Percentiles rank a stretch among this genome's conserved stretches.
Evolutionary conservation across 2,329 filamentous ascomycete species (phyloP).

Genomic region (Bipolaris sorokiniana): DNA sequence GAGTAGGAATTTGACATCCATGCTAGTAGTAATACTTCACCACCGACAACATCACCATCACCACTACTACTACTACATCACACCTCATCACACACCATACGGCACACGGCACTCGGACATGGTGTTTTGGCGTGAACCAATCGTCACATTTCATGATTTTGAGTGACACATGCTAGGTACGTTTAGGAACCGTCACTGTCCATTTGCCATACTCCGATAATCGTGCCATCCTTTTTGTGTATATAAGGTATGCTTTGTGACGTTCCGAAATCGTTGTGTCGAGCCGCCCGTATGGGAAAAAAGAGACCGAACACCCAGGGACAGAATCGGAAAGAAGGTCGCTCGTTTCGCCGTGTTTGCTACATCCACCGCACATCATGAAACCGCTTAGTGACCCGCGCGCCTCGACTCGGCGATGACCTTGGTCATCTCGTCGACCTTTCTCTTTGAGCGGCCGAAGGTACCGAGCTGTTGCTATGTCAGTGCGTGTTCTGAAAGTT

Average conservation of each 20-base stretch:
- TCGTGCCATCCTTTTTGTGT: conserved; percentile 36
- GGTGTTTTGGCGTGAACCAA: conserved; percentile 43
- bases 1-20: conserved; percentile 99
- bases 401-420: conserved; percentile 96
- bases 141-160: conserved; percentile 47
- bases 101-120: conserved; percentile 1
- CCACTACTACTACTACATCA: conserved; percentile 1
- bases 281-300: conserved; percentile 34
- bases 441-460: conserved; percentile 97
- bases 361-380: conserved; percentile 31
- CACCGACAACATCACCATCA: conserved; percentile 4
- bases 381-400: conserved; percentile 66
- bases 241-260: conserved; percentile 30
- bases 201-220: conserved; percentile 44
- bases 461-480: conserved; percentile 77
- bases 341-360: conserved; percentile 34
- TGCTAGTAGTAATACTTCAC: conserved; percentile 62
- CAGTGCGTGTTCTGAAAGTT: conserved; percentile 28
- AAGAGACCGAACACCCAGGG: conserved; percentile 45
- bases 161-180: conserved; percentile 45
- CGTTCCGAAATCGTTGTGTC: conserved; percentile 37
- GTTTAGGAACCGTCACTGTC: conserved; percentile 31
- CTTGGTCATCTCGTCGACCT: conserved; percentile 98
- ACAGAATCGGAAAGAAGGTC: conserved; percentile 42
- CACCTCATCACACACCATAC: conserved; percentile 5